Base-by-base conservation (phyloP, 345 rosid species). In the Cochlearia excelsa region DNA sequence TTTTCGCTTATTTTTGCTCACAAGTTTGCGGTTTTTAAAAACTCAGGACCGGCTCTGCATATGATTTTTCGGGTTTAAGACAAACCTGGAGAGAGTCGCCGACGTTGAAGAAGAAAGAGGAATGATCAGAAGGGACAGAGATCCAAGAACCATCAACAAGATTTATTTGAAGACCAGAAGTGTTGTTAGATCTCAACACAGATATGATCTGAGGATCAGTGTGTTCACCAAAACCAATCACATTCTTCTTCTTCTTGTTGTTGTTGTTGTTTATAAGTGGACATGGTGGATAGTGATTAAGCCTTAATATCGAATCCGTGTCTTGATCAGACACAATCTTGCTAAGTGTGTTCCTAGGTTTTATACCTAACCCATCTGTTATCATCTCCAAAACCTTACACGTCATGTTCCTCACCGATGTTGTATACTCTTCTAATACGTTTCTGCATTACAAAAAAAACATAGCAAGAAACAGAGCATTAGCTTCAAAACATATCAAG, bases 131-230 rank as follows among this genome's bases (percentile, higher is more conserved):
- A 7, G 96, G 81, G 4, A 91, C 91, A 6, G 98, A 78, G 50
- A 85, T 70, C 96, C 98, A 91, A 1, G 65, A 74, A 9, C 85
- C 95, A 6, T 84, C 85, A 39, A 52, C 44, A 16, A 84, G 65
- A 57, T 80, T 79, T 61, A 91, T 84, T 75, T 91, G 88, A 45
- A 91, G 83, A 37, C 98, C 98, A 57, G 81, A 77, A n/a, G 79
- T 86, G 74, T 84, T 86, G 73, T 91, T 91, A 65, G 98, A 91
- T 68, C 89, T 76, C 6, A 91, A 56, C 43, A 85, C 74, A 26
- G 98, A 88, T 45, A 91, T 64, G 72, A 91, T 84, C 35, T 91
- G 98, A 61, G 96, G 98, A 75, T 91, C 98, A 6, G 96, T 84
- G 65, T 91, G 95, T 65, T 85, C 98, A 0, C 96, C 96, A 53